A percentile compares a stretch with the other conserved stretches of the same genome.
phyloP scores from a whole-genome alignment of 2,329 filamentous ascomycete species.

The Dothistroma pini region DNA sequence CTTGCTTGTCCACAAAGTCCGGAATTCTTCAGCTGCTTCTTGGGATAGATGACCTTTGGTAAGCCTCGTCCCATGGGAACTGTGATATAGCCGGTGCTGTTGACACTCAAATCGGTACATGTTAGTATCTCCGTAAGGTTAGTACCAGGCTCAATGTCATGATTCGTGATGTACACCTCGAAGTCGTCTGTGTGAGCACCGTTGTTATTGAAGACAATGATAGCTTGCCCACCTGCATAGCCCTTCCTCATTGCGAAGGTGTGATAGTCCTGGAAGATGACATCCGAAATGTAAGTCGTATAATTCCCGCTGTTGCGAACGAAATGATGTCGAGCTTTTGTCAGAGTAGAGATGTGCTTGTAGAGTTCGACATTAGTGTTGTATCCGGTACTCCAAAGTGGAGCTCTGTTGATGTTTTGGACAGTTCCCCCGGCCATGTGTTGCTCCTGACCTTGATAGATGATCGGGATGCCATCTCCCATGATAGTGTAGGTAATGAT shows the following conservation, averaged over 20 bases:
- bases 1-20: slow-evolving; percentile 24
- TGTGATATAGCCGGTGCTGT: slow-evolving; percentile 26
- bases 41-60: slow-evolving; percentile 36
- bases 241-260: slow-evolving; percentile 48
- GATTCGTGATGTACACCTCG: slow-evolving; percentile 35
- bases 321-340: slow-evolving; percentile 43
- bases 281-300: slow-evolving; percentile 40
- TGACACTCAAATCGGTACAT: slow-evolving; percentile 31
- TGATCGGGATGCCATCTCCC: slow-evolving; percentile 42
- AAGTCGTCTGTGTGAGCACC: slow-evolving; percentile 34
- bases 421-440: slow-evolving; percentile 35
- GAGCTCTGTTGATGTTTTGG: slow-evolving; percentile 37
- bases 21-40: slow-evolving; percentile 23
- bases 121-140: slow-evolving; percentile 34
- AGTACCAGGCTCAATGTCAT: slow-evolving; percentile 29
- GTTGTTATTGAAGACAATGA: slow-evolving; percentile 45
- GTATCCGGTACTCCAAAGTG: slow-evolving; percentile 40
- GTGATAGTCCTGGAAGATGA: slow-evolving; percentile 44
- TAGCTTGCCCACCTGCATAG: slow-evolving; percentile 37
- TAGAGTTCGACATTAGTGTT: slow-evolving; percentile 41
- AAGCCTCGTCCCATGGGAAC: slow-evolving; percentile 35
- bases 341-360: slow-evolving; percentile 39
- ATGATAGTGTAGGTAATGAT: slow-evolving; percentile 39
- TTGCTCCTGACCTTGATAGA: slow-evolving; percentile 44
- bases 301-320: slow-evolving; percentile 40